phyloP scores from a whole-genome alignment of 495 filamentous ascomycete genomes.

The Thermothielavioides terrestris region DNA sequence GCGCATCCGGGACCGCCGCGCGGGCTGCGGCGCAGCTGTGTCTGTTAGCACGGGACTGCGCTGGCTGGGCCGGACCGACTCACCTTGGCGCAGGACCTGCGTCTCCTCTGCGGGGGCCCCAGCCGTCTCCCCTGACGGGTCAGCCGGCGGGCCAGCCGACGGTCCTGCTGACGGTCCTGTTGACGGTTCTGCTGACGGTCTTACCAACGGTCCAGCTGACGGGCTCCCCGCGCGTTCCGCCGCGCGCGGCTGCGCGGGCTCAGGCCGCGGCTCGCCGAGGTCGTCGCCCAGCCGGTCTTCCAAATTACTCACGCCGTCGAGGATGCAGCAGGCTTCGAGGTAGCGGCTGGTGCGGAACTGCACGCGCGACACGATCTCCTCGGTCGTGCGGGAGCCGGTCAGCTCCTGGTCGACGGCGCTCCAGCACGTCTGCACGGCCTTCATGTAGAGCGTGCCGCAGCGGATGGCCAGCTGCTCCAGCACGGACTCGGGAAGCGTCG shows the following conservation, averaged over 20 bases:
- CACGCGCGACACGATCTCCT: conserved; percentile 34
- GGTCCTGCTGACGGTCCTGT: too few relatives aligned
- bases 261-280: conserved; percentile 17
- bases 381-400: conserved; percentile 25
- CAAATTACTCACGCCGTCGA: conserved; percentile 41
- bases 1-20: conserved; percentile 24
- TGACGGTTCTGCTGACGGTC: too few relatives aligned
- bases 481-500: conserved; percentile 34
- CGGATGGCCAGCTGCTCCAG: conserved; percentile 58
- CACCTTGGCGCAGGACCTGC: conserved; percentile 3
- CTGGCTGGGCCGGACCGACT: not conserved
- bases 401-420: conserved; percentile 64
- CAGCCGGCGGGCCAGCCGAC: not conserved
- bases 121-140: too few relatives aligned
- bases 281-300: conserved; percentile 40
- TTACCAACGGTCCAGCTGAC: too few relatives aligned
- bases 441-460: conserved; percentile 69
- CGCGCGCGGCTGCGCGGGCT: not conserved
- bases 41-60: not conserved
- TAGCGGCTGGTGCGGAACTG: conserved; percentile 38
- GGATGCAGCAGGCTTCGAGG: conserved; percentile 43
- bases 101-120: not conserved
- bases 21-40: not conserved
- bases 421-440: conserved; percentile 72
- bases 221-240: too few relatives aligned